These are phyloP conservation scores for Phaseolus lunatus DNA, from an alignment of 306 rosid species.

Conservation along the genomic window DNA sequence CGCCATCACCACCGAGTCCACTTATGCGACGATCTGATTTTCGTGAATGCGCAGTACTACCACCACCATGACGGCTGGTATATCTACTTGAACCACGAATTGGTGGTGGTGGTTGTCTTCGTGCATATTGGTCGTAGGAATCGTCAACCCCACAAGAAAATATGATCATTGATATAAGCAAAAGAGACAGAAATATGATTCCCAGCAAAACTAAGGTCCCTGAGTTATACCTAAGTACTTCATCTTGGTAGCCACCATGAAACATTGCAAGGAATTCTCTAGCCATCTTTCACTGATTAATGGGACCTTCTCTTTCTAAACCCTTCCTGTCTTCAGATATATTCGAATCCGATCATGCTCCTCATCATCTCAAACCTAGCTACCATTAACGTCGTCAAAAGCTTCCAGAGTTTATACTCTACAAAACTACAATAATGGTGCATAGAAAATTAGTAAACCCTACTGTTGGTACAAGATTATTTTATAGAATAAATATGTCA, in stretches of 20 bases:
- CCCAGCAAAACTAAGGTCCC: slow-evolving; percentile 34
- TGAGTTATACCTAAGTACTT: not conserved
- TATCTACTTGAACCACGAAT: too few relatives aligned
- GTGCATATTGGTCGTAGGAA: not conserved
- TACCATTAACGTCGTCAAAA: slow-evolving; percentile 16
- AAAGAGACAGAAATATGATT: slow-evolving; percentile 48
- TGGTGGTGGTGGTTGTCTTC: too few relatives aligned
- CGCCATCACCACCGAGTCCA: too few relatives aligned
- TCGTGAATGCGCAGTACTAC: too few relatives aligned
- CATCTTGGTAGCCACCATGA: slow-evolving; percentile 1
- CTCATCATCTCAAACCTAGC: slow-evolving; percentile 2
- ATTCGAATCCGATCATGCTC: not conserved
- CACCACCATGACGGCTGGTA: too few relatives aligned
- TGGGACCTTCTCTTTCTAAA: slow-evolving; percentile 12
- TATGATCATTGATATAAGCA: slow-evolving; percentile 48
- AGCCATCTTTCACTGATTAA: slow-evolving; percentile 48
- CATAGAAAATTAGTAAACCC: not conserved
- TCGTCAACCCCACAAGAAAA: slow-evolving; percentile 45
- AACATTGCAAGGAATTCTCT: slow-evolving; percentile 22
- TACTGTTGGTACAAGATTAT: not conserved
- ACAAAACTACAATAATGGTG: not conserved
- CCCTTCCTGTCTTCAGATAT: not conserved
- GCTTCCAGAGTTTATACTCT: not conserved
- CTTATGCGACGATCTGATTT: too few relatives aligned
- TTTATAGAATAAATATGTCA: too few relatives aligned